Evolutionary conservation across 83 land plant genomes (phyloP).

Genomic region (Thuja plicata): DNA sequence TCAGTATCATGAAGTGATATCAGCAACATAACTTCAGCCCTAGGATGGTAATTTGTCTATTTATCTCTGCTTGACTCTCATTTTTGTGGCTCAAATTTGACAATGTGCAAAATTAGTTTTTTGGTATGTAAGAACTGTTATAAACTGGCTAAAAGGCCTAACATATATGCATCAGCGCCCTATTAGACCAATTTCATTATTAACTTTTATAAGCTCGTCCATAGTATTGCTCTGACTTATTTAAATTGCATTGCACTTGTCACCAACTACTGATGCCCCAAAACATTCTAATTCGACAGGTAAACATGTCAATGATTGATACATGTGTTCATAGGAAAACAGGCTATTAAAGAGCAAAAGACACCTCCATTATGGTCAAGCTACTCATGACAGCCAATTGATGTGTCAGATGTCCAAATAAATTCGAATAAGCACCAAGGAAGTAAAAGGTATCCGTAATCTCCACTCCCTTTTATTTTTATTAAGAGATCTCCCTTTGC

Average conservation of each 20-base stretch:
- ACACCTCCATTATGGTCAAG: background rate
- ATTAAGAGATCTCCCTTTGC: conserved; percentile 90
- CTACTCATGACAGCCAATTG: background rate
- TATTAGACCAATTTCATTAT: background rate
- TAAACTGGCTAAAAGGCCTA: background rate
- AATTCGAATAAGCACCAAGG: conserved; percentile 64
- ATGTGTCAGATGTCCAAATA: conserved; percentile 50
- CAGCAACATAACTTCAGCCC: background rate
- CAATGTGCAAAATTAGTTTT: background rate
- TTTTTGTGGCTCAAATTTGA: background rate
- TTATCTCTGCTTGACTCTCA: background rate
- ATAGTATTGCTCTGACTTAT: background rate
- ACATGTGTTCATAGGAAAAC: background rate
- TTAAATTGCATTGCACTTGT: background rate
- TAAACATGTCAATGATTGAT: background rate
- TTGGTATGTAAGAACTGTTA: background rate
- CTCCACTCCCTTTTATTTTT: conserved; percentile 90
- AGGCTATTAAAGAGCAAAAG: background rate
- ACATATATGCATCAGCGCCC: background rate
- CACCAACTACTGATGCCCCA: background rate
- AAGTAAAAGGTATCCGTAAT: conserved; percentile 60
- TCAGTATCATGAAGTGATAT: background rate
- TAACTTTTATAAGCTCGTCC: background rate
- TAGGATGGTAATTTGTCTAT: background rate
- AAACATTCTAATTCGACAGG: background rate